Evolutionary conservation across 495 filamentous ascomycete species (phyloP).

Genomic region (Tuber indicum): DNA sequence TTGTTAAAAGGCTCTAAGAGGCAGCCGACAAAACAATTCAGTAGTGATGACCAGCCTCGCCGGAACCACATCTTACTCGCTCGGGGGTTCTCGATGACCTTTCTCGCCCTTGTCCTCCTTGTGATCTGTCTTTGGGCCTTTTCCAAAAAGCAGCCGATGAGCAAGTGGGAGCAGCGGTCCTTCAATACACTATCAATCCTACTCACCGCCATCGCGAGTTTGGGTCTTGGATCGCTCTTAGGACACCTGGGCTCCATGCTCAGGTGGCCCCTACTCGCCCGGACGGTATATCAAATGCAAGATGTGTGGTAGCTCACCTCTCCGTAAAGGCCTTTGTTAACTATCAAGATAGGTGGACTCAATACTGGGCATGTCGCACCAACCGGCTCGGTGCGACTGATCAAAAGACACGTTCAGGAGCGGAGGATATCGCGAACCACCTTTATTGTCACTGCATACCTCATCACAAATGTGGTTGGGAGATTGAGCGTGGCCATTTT

Average conservation of each 20-base stretch:
- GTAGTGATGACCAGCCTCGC: neutral
- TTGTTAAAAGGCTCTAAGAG: neutral
- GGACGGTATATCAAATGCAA: neutral
- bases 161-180: neutral
- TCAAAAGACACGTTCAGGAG: neutral
- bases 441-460: neutral
- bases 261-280: neutral
- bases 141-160: neutral
- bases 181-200: neutral
- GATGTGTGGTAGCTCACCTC: neutral
- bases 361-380: neutral
- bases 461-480: neutral
- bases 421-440: neutral
- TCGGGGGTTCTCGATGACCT: neutral
- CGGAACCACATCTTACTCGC: neutral
- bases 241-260: neutral
- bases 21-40: neutral
- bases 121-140: neutral
- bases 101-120: neutral
- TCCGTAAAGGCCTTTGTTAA: neutral
- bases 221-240: neutral
- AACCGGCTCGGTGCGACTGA: neutral
- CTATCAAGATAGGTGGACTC: neutral
- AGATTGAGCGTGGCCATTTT: neutral
- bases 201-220: neutral